Evolutionary conservation across 2,329 filamentous ascomycete genomes (phyloP), one percentile per base, ranked within the genome.

Genomic region (Botryotinia globosa): DNA sequence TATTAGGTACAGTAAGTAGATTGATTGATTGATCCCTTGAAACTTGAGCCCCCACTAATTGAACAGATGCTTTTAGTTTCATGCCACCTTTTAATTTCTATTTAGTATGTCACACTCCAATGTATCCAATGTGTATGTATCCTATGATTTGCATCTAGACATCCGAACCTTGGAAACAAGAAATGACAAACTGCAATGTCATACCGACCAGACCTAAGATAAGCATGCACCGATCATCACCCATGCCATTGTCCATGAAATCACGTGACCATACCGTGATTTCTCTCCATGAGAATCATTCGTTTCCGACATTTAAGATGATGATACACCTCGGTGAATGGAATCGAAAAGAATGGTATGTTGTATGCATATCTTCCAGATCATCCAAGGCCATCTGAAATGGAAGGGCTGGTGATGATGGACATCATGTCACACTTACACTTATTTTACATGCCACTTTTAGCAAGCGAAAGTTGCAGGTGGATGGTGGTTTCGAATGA

Each of bases 391-490:
- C 16, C 16, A 18, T 66, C 20, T 25, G 45, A 66, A 66, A 54
- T 37, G 45, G 29, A 66, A 66, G 45, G 64, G 64, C 64, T 39
- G 64, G 45, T 29, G 45, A 66, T 66, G 64, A 54, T 66, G 34
- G 62, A 54, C 54, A 54, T 66, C 45, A 54, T 54, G 45, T 51
- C 25, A 67, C 34, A 67, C 62, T 29, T 42, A 29, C 18, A 42
- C 64, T 56, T 56, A 54, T 29, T 67, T 56, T 18, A 18, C 64
- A 54, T 54, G 64, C 64, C 45, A 67, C 48, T 67, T 63, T 67
- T 56, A 67, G 48, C 34, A 54, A 56, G 7, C 48, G 34, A 65
- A 42, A 32, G 7, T 44, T 34, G n/a, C n/a, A n/a, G n/a, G n/a
- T n/a, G 18, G 29, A 64, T 64, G 61, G 14, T 9, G 4, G 59